These are phyloP conservation scores for Tuber melanosporum DNA, from an alignment of 495 filamentous ascomycete species.

Conservation along the genomic window DNA sequence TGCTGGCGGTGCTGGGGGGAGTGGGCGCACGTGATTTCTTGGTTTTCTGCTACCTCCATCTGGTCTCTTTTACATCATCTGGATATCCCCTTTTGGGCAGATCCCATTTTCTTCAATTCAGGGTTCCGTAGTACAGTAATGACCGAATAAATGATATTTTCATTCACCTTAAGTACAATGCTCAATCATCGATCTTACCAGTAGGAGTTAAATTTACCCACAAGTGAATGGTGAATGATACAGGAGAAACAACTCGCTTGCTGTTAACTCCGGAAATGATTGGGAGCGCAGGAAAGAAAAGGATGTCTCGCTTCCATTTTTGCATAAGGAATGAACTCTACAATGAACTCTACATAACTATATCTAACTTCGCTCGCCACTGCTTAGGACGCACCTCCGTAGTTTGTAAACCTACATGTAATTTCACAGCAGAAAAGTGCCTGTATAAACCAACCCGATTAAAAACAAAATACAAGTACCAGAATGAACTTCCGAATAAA, in stretches of 20 bases:
- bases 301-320: neutral
- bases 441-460: neutral
- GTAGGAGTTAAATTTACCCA: neutral
- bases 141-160: neutral
- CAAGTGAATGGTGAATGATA: neutral
- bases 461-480: neutral
- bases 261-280: neutral
- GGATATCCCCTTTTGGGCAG: neutral
- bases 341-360: neutral
- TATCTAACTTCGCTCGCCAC: neutral
- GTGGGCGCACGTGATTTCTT: neutral
- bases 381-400: neutral
- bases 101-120: neutral
- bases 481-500: neutral
- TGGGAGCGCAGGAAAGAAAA: neutral
- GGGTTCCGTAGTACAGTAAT: neutral
- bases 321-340: neutral
- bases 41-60: neutral
- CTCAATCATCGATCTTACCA: neutral
- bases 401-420: neutral
- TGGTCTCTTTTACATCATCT: neutral
- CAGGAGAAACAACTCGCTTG: neutral
- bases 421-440: neutral
- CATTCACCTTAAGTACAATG: neutral
- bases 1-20: conserved; percentile 24